Percentiles rank a stretch among this genome's conserved stretches.
Conservation (phyloP, 2,329 filamentous ascomycete genomes). For the Trichoderma oligosporum region DNA sequence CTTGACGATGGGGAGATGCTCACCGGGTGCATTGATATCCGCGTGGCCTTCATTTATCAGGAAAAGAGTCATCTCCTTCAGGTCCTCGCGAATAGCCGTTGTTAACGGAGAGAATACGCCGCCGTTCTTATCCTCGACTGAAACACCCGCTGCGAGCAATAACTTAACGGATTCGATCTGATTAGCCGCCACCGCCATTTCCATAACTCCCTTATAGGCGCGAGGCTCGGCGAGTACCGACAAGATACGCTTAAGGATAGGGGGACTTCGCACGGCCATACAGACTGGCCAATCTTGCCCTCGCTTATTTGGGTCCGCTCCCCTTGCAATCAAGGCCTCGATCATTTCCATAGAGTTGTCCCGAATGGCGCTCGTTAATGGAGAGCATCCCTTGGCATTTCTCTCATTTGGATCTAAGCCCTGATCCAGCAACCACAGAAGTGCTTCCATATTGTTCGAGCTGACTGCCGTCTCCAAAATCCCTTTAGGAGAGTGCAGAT, state of each 20-base stretch:
- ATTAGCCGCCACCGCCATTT: conserved; percentile 63
- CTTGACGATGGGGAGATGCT: conserved; percentile 69
- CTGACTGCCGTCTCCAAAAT: conserved; percentile 63
- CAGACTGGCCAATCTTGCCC: conserved; percentile 68
- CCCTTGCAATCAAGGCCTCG: conserved; percentile 53
- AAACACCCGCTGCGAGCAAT: conserved; percentile 60
- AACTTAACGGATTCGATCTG: conserved; percentile 65
- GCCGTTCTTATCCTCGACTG: conserved; percentile 47
- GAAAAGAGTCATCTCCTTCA: conserved; percentile 57
- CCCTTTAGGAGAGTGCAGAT: conserved; percentile 57
- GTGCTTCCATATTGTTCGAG: conserved; percentile 57
- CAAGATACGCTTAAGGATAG: conserved; percentile 57
- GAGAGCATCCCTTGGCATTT: conserved; percentile 54
- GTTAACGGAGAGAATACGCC: conserved; percentile 69
- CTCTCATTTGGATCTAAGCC: conserved; percentile 59
- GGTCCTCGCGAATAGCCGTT: conserved; percentile 61
- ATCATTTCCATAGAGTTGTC: conserved; percentile 58
- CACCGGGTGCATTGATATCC: conserved; percentile 63
- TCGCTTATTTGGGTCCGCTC: conserved; percentile 59
- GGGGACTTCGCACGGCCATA: conserved; percentile 62
- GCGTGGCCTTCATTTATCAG: conserved; percentile 59
- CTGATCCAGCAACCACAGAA: conserved; percentile 58
- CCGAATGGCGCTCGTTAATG: conserved; percentile 62
- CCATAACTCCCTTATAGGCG: conserved; percentile 63
- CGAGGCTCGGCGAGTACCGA: conserved; percentile 54